Base-by-base conservation (phyloP, 805 yeast genomes). In the Teunomyces pallodes region DNA sequence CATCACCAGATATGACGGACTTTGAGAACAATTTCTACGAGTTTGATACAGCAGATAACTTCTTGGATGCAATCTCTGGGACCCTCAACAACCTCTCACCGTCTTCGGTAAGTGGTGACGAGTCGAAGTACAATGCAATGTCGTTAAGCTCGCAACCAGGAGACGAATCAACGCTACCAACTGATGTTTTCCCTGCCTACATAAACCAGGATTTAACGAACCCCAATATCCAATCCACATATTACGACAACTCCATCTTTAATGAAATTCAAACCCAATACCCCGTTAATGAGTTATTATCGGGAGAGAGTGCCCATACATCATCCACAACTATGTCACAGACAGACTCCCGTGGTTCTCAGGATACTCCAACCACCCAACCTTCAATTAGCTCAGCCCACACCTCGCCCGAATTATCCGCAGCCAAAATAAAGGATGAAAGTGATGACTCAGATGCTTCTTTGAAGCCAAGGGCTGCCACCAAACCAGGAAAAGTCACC, bases 41-140 rank as follows among this genome's bases (percentile, higher is more conserved):
- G 46, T 67, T 69, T 49, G 67, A 61, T 16, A 55, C 61, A 32
- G 56, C 72, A 12, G 70, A 67, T 46, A 56, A 45, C 45, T 67
- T 69, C 43, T 54, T 69, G 42, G 61, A 60, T 43, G 54, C 55
- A 33, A 58, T 68, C 12, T 57, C 65, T n/a, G 68, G 65, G 7
- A 51, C 62, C 13, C 46, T 57, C 13, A 53, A 48, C n/a, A 46
- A 53, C 30, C 48, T 61, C 24, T 56, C 61, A 35, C 64, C 61
- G 14, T 47, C 55, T 17, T 56, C 61, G 16, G 41, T 53, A 26
- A 50, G 55, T 26, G 61, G 55, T 9, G 61, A 58, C 38, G 64
- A 58, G 42, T 32, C 40, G 39, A 47, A 41, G 44, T 30, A 27
- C 27, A 33, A 45, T 30, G n/a, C 35, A 10, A 30, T 13, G 17